Evolutionary conservation across 2,329 filamentous ascomycete species (phyloP).

Genomic region (Aurifilum marmelostoma): DNA sequence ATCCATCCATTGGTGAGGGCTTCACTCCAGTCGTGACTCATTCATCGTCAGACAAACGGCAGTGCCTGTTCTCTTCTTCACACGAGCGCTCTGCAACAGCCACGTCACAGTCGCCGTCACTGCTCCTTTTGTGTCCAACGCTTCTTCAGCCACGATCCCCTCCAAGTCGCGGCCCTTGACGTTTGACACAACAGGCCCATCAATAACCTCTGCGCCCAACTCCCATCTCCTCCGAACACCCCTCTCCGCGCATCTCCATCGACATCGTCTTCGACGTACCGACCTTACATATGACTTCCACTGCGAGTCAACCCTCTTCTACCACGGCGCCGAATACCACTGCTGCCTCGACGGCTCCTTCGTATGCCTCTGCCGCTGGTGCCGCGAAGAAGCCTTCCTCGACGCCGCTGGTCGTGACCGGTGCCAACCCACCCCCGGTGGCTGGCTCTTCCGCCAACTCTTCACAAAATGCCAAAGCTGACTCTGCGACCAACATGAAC

Average conservation of each 20-base stretch:
- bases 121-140: slow-evolving; percentile 6
- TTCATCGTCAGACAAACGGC: slow-evolving; percentile 12
- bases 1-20: slow-evolving; percentile 9
- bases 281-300: slow-evolving; percentile 62
- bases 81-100: neutral
- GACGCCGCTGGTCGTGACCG: slow-evolving; percentile 64
- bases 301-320: slow-evolving; percentile 57
- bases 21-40: slow-evolving; percentile 2
- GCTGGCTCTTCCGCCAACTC: slow-evolving; percentile 56
- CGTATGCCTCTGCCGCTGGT: slow-evolving; percentile 70
- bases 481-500: slow-evolving; percentile 80
- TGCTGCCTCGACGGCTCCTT: slow-evolving; percentile 58
- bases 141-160: slow-evolving; percentile 11
- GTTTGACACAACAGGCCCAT: slow-evolving; percentile 4
- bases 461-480: slow-evolving; percentile 65
- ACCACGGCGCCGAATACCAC: slow-evolving; percentile 60
- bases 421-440: slow-evolving; percentile 59
- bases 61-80: slow-evolving; percentile 16
- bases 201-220: slow-evolving; percentile 1
- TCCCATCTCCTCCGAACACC: neutral
- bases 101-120: neutral
- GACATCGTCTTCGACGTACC: slow-evolving; percentile 25
- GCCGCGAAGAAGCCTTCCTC: slow-evolving; percentile 65
- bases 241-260: slow-evolving; percentile 24
- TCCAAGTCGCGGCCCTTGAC: slow-evolving; percentile 22